Evolutionary conservation across 2,329 filamentous ascomycete species (phyloP), one percentile per base, ranked within the genome.

Genomic region (Fusarium veterinarium): DNA sequence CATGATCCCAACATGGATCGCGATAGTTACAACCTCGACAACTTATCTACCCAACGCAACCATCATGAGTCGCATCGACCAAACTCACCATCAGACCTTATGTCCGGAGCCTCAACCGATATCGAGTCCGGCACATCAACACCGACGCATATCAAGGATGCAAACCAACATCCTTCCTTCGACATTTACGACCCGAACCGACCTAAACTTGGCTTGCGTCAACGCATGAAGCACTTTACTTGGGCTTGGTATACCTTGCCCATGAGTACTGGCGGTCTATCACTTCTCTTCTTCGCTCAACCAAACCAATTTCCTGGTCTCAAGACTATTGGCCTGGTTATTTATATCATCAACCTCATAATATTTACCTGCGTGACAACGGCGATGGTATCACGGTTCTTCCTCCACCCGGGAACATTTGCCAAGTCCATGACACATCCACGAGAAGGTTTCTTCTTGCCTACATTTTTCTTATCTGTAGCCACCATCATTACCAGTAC

Each of bases 201-300:
- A 66, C 74, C 77, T 67, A 84, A 80, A 58, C 73, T 86, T 3
- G 67, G 78, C 14, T 62, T 88, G 28, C 82, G 81, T 40, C 76
- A 84, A 61, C 82, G 87, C 4, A 80, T 89, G 19, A 81, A 85
- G 46, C 89, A 91, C 80, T 90, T 91, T 76, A 91, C 89, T 5
- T 91, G 90, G 91, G 90, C 89, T n/a, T 93, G 91, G 91, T 95
- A 91, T 80, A 92, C 91, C 3, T 83, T 90, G 48, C 91, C 91
- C 3, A 94, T 94, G 92, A 92, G 90, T 44, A 93, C 92, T 0
- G 92, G 92, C 33, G 91, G 91, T 1, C 81, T 95, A 8, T 89
- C 92, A 0, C 82, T 91, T 13, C 85, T 94, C n/a, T 84, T 95
- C 49, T 84, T 84, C 49, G 85, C 86, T 8, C 89, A 90, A 59